Base-by-base conservation (phyloP, 306 rosid species). In the Glycyrrhiza uralensis region DNA sequence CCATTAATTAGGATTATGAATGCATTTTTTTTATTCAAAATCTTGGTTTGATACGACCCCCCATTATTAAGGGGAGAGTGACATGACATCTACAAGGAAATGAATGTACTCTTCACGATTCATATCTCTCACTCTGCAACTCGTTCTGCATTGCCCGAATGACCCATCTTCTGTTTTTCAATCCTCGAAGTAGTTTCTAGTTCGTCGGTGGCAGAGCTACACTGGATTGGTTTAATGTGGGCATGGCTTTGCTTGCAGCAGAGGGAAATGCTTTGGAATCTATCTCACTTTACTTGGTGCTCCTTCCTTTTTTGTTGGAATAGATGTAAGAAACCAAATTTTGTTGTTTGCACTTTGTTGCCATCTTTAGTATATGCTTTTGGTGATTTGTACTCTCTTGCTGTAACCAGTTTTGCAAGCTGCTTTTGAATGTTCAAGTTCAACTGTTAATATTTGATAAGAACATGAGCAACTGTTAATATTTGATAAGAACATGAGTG, bases 251-350 rank as follows among this genome's bases (percentile, higher is more conserved):
- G 42, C 60, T 23, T 72, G 51, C 45, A 70, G 44, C 42, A 15
- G 52, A 68, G 71, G 62, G 51, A 70, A 64, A 70, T 76, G 79
- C 54, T 57, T 64, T 44, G 59, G 75, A 83, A 78, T 85, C 55
- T 59, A 8, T 71, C 66, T 77, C 57, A 18, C 71, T 76, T 70
- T 72, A 44, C 22, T 32, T 59, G 29, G 29, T 33, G 39, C 39
- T 5, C 15, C 3, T 18, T n/a, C 65, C 22, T n/a, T 18, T 49
- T 66, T 59, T 46, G 56, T 59, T 69, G 32, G 58, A 45, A 66
- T 38, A 18, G 59, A 46, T 33, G 69, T 41, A 60, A 70, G 81
- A 72, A 57, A 78, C 68, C 72, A 52, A 61, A 59, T 64, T 57
- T 72, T 1, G 49, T 61, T 46, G 58, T 71, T 51, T 28, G 59